Evolutionary conservation across 2,329 filamentous ascomycete species (phyloP).

Genomic region (Hirsutella rhossiliensis): DNA sequence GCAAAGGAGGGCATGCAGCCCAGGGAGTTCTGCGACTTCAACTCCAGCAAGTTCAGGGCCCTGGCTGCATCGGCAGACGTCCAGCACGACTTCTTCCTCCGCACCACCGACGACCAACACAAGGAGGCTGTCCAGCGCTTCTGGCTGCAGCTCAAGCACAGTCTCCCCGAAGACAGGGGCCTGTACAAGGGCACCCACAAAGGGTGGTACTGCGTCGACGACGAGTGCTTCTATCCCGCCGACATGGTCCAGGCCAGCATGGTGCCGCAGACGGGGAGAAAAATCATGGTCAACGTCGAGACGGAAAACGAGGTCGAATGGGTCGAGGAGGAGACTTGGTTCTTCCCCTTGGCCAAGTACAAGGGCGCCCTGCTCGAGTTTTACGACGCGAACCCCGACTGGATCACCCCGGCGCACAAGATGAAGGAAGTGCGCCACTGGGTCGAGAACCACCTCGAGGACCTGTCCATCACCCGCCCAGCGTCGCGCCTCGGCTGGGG

Average conservation of each 20-base stretch:
- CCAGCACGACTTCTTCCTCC: constrained; percentile 75
- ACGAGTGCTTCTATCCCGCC: constrained; percentile 90
- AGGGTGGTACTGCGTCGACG: constrained; percentile 94
- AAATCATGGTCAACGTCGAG: constrained; percentile 72
- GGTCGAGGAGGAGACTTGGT: constrained; percentile 87
- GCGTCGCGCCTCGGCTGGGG: constrained; percentile 72
- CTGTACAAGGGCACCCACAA: constrained; percentile 80
- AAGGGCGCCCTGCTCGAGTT: constrained; percentile 67
- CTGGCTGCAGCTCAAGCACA: constrained; percentile 62
- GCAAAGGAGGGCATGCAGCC: constrained; percentile 56
- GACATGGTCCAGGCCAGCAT: constrained; percentile 60
- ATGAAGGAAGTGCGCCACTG: constrained; percentile 71
- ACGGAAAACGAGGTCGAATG: constrained; percentile 91
- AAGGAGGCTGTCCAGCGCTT: constrained; percentile 77
- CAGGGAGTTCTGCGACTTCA: constrained; percentile 80
- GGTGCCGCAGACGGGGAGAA: constrained; percentile 70
- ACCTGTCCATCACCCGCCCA: constrained; percentile 83
- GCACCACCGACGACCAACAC: constrained; percentile 78
- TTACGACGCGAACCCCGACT: constrained; percentile 65
- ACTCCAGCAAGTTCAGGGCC: constrained; percentile 65
- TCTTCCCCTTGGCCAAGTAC: constrained; percentile 81
- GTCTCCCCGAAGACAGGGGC: constrained; percentile 46
- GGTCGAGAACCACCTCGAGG: constrained; percentile 66
- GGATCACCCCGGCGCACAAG: constrained; percentile 59
- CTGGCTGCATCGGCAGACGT: constrained; percentile 61